phyloP scores from a whole-genome alignment of 805 yeast genomes.

The Candida khao-thaluensis region DNA sequence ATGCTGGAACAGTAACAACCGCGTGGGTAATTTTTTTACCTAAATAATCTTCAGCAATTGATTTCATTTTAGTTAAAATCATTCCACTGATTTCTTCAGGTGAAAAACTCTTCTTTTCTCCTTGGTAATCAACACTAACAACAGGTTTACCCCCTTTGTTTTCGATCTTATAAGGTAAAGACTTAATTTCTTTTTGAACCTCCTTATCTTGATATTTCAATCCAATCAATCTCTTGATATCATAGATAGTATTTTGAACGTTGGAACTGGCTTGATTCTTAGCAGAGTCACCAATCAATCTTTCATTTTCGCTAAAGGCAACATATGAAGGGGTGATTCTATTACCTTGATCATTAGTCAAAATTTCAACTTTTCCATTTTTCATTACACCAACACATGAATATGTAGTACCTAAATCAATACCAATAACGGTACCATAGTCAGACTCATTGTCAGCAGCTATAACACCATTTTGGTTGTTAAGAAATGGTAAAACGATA shows the following conservation, averaged over 20 bases:
- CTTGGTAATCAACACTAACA: conserved; percentile 78
- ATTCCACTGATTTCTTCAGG: conserved; percentile 95
- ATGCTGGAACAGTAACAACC: conserved; percentile 95
- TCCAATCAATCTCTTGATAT: conserved; percentile 92
- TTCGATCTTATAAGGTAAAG: conserved; percentile 79
- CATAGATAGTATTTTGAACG: conserved; percentile 87
- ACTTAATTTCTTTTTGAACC: conserved; percentile 58
- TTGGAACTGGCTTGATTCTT: conserved; percentile 96
- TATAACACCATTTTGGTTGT: conserved; percentile 14
- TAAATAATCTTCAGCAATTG: conserved; percentile 85
- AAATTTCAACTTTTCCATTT: conserved; percentile 89
- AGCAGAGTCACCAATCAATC: conserved; percentile 95
- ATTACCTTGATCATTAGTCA: conserved; percentile 98
- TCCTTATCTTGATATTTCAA: conserved; percentile 79
- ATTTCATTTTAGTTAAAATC: conserved; percentile 88
- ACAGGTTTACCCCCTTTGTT: conserved; percentile 75
- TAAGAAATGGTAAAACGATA: conserved; percentile 38
- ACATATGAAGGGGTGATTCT: conserved; percentile 97
- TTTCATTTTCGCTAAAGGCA: conserved; percentile 89
- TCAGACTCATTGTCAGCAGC: conserved; percentile 25
- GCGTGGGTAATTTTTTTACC: conserved; percentile 66
- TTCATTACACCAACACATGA: conserved; percentile 95
- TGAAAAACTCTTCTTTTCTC: conserved; percentile 81
- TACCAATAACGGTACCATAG: conserved; percentile 60
- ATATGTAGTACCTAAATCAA: conserved; percentile 86